phyloP scores from a whole-genome alignment of 2,329 filamentous ascomycete species.

The Aspergillus sp. region DNA sequence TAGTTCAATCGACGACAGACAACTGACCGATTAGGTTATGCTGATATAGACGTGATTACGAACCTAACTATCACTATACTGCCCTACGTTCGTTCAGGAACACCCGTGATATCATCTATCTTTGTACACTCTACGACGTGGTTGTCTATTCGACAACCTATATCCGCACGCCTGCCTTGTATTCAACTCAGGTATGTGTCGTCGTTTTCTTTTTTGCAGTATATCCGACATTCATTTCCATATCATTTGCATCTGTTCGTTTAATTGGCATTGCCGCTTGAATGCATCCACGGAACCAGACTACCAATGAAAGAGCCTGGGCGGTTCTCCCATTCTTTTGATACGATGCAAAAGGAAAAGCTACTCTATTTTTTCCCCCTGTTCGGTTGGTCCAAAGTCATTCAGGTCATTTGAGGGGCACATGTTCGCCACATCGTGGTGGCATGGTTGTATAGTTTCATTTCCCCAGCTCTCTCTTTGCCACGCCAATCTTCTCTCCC shows the following conservation, averaged over 20 bases:
- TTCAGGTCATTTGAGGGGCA: neutral
- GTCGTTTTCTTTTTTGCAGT: neutral
- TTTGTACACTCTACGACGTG: neutral
- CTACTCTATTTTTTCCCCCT: neutral
- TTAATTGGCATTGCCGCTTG: neutral
- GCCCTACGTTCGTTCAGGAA: conserved; percentile 5
- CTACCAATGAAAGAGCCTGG: neutral
- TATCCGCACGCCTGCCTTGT: neutral
- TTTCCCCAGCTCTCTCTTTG: too few species aligned
- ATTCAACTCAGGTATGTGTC: neutral
- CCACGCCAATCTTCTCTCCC: too few species aligned
- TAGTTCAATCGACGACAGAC: conserved; percentile 3
- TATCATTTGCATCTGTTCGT: too few species aligned
- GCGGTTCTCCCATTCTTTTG: neutral
- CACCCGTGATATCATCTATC: neutral
- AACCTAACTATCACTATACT: conserved; percentile 12
- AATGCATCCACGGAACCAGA: neutral
- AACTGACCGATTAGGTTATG: conserved; percentile 1
- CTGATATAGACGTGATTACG: conserved; percentile 23
- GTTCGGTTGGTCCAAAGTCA: neutral
- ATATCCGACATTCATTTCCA: neutral
- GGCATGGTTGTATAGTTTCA: too few species aligned
- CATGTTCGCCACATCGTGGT: neutral
- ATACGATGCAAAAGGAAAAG: neutral
- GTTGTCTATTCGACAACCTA: neutral